Conservation (phyloP, 1,139 yeast species). For the Yamadazyma conglobata region DNA sequence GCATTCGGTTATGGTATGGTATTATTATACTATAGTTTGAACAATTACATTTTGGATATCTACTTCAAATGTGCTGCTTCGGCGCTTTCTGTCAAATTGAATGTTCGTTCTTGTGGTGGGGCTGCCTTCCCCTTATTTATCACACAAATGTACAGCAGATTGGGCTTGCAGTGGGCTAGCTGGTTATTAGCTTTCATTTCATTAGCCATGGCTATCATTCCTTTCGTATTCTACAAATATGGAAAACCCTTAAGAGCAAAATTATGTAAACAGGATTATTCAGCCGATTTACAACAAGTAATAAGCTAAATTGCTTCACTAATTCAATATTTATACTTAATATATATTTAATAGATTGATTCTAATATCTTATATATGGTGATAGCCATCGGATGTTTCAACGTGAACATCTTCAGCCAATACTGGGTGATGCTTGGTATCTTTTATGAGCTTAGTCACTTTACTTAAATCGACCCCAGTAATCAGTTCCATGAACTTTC, state of each 20-base stretch:
- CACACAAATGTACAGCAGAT: slow-evolving; percentile 72
- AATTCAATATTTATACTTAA: slow-evolving; percentile 6
- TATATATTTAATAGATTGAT: not conserved
- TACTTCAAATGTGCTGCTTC: slow-evolving; percentile 87
- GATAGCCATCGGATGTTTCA: slow-evolving; percentile 5
- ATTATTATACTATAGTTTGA: slow-evolving; percentile 77
- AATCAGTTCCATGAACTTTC: slow-evolving; percentile 59
- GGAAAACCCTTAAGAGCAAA: slow-evolving; percentile 65
- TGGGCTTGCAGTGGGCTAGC: slow-evolving; percentile 82
- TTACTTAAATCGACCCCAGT: slow-evolving; percentile 51
- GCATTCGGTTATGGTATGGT: slow-evolving; percentile 95
- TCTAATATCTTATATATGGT: slow-evolving; percentile 4
- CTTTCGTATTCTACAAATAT: slow-evolving; percentile 69
- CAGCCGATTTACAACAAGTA: slow-evolving; percentile 20
- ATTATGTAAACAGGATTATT: slow-evolving; percentile 64
- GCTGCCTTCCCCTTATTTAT: slow-evolving; percentile 89
- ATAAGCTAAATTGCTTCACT: no score
- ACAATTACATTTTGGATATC: slow-evolving; percentile 85
- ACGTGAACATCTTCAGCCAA: slow-evolving; percentile 1
- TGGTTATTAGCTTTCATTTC: slow-evolving; percentile 82
- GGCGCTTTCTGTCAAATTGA: slow-evolving; percentile 86
- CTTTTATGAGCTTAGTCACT: slow-evolving; percentile 48
- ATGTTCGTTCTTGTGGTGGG: slow-evolving; percentile 83
- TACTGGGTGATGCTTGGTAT: slow-evolving; percentile 42
- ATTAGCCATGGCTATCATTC: slow-evolving; percentile 79